Evolutionary conservation across 2,329 filamentous ascomycete species (phyloP).

Genomic region (Teratosphaeria pseudoeucalypti): DNA sequence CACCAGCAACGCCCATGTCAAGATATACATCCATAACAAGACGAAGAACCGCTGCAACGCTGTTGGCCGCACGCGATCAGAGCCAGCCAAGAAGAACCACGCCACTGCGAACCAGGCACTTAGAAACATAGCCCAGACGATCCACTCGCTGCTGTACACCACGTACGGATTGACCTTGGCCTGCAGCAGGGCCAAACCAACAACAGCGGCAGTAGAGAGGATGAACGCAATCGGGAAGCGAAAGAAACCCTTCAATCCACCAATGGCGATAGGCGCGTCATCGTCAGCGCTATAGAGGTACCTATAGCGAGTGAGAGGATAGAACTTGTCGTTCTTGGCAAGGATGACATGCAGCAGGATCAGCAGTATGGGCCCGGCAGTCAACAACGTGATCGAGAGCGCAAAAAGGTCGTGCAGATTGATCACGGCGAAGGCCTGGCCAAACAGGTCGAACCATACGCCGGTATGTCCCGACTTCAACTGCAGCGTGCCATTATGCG

Average conservation of each 20-base stretch:
- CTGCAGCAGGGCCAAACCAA: conserved; percentile 64
- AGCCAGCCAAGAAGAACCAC: conserved; percentile 73
- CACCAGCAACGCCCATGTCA: conserved; percentile 65
- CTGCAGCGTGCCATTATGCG: conserved; percentile 50
- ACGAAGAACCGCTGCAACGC: conserved; percentile 75
- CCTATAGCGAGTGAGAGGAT: conserved; percentile 64
- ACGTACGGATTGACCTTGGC: conserved; percentile 81
- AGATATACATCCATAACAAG: conserved; percentile 71
- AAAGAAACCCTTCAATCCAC: conserved; percentile 73
- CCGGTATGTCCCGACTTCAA: conserved; percentile 40
- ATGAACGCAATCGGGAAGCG: conserved; percentile 68
- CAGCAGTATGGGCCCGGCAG: conserved; percentile 66
- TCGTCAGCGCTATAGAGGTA: conserved; percentile 51
- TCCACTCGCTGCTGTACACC: conserved; percentile 79
- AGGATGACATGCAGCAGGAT: conserved; percentile 60
- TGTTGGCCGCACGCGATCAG: conserved; percentile 70
- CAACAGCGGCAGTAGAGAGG: conserved; percentile 55
- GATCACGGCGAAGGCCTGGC: conserved; percentile 67
- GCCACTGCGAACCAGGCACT: conserved; percentile 69
- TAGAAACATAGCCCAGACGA: conserved; percentile 76
- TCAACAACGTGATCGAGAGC: conserved; percentile 71
- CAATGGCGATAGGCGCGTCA: conserved; percentile 50
- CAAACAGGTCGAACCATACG: conserved; percentile 93
- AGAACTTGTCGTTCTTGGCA: conserved; percentile 67
- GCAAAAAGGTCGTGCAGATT: conserved; percentile 76